These are phyloP conservation scores for Dalbergia cochinchinensis DNA, from an alignment of 306 rosid species.

Conservation along the genomic window DNA sequence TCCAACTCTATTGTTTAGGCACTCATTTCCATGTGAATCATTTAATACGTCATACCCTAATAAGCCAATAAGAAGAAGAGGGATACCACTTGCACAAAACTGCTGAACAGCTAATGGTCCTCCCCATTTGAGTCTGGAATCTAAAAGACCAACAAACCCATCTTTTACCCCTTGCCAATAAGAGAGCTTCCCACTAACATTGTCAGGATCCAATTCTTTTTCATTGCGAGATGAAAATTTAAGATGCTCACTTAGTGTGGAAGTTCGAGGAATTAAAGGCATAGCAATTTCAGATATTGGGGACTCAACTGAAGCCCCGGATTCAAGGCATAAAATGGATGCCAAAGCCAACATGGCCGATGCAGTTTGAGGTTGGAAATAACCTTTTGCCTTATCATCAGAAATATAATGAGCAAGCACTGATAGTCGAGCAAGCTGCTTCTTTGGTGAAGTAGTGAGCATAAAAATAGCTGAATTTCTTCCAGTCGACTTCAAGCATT, in stretches of 20 bases:
- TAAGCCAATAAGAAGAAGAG: slow-evolving; percentile 75
- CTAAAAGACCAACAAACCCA: slow-evolving; percentile 92
- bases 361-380: slow-evolving; percentile 65
- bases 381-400: slow-evolving; percentile 64
- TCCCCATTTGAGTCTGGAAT: slow-evolving; percentile 82
- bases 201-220: slow-evolving; percentile 54
- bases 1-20: slow-evolving; percentile 67
- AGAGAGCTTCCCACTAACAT: slow-evolving; percentile 63
- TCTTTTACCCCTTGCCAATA: slow-evolving; percentile 85
- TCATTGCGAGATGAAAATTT: slow-evolving; percentile 62
- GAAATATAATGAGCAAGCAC: slow-evolving; percentile 70
- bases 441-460: slow-evolving; percentile 84
- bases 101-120: slow-evolving; percentile 93
- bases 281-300: slow-evolving; percentile 76
- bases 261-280: slow-evolving; percentile 85
- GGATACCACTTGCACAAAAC: slow-evolving; percentile 84
- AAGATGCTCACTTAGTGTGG: slow-evolving; percentile 69
- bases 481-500: slow-evolving; percentile 80
- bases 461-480: slow-evolving; percentile 87
- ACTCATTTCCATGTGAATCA: slow-evolving; percentile 58
- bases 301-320: slow-evolving; percentile 77
- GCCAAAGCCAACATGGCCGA: slow-evolving; percentile 91
- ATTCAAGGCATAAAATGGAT: slow-evolving; percentile 84
- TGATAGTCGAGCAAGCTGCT: slow-evolving; percentile 83
- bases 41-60: slow-evolving; percentile 57